A percentile compares a stretch with the other conserved stretches of the same genome.
These are phyloP conservation scores for Dentipellis fragilis DNA, from an alignment of 768 basidiomycete genomes.

Conservation along the genomic window DNA sequence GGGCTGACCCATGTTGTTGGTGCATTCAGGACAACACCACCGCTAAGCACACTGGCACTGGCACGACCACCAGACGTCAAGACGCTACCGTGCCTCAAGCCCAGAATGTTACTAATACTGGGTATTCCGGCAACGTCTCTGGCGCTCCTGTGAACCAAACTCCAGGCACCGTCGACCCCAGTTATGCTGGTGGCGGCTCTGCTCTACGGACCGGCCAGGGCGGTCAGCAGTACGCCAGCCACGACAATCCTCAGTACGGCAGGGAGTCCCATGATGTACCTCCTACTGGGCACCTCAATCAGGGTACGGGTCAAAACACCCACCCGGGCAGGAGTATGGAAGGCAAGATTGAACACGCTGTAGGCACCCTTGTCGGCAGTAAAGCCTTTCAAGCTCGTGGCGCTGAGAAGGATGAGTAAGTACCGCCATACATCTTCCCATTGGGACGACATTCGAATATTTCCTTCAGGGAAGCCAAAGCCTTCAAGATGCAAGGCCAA, in stretches of 20 bases:
- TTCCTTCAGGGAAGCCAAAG: slow-evolving; percentile 27
- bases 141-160: background rate
- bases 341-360: slow-evolving; percentile 39
- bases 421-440: background rate
- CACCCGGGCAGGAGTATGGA: slow-evolving; percentile 21
- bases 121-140: too few species aligned
- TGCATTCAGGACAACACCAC: too few species aligned
- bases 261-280: background rate
- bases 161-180: background rate
- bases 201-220: background rate
- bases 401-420: slow-evolving; percentile 37
- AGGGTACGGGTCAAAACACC: background rate
- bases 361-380: slow-evolving; percentile 36
- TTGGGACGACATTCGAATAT: too few species aligned
- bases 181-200: background rate
- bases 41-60: background rate
- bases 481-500: slow-evolving; percentile 32
- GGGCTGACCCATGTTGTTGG: too few species aligned
- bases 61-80: background rate
- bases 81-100: background rate
- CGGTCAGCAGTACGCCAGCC: background rate
- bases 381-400: slow-evolving; percentile 38
- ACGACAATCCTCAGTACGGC: background rate
- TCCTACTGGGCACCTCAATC: background rate
- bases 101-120: too few species aligned